Evolutionary conservation across 805 yeast genomes (phyloP).

Genomic region (Saccharomycopsis schoenii): DNA sequence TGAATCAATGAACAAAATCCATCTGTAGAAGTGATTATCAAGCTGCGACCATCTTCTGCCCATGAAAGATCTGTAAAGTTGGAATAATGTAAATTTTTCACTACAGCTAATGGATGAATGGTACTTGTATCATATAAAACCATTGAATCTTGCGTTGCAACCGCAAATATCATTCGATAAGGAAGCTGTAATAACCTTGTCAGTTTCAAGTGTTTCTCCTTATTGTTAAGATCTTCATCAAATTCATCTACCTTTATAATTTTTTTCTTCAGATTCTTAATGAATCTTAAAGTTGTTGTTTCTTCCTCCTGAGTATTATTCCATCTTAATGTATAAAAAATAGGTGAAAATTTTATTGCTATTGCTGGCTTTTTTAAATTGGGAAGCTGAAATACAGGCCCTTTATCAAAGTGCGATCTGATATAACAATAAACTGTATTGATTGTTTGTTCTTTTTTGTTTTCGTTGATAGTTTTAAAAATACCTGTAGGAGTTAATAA

Average conservation of each 20-base stretch:
- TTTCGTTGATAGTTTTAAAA: conserved; percentile 30
- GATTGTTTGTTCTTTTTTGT: conserved; percentile 29
- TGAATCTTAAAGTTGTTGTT: background rate
- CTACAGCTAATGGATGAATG: conserved; percentile 57
- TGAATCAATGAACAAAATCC: conserved; percentile 74
- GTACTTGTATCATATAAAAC: conserved; percentile 72
- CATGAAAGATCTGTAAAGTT: conserved; percentile 82
- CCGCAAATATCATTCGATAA: conserved; percentile 80
- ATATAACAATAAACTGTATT: conserved; percentile 78
- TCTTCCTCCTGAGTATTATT: background rate
- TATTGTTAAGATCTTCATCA: background rate
- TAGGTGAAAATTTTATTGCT: conserved; percentile 71
- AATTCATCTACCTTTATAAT: background rate
- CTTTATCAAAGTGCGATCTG: conserved; percentile 51
- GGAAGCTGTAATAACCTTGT: conserved; percentile 43
- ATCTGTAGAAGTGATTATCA: conserved; percentile 79
- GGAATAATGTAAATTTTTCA: conserved; percentile 77
- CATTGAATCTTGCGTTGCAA: conserved; percentile 85
- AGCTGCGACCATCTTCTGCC: conserved; percentile 62
- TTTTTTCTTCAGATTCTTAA: background rate
- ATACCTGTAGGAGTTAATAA: conserved; percentile 73
- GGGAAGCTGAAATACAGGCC: conserved; percentile 74
- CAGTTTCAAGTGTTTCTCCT: background rate
- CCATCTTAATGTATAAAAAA: conserved; percentile 35
- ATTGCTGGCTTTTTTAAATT: conserved; percentile 77